phyloP scores from a whole-genome alignment of 2,329 filamentous ascomycete genomes.

The Didymella pomorum region DNA sequence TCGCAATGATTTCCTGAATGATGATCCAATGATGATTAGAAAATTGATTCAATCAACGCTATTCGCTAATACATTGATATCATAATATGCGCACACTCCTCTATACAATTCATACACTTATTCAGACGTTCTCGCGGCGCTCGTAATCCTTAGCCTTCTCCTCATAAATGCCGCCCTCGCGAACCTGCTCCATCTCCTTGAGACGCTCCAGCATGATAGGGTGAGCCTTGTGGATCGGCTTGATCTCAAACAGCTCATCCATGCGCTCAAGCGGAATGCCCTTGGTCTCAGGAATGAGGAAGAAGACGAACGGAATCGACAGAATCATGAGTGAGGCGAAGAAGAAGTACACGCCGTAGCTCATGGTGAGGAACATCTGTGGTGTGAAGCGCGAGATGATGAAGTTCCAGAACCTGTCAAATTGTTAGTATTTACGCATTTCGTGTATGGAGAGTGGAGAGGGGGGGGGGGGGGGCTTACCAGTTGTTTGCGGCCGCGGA shows the following conservation, averaged over 20 bases:
- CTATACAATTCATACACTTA: not conserved
- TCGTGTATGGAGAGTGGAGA: too few relatives aligned
- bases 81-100: too few relatives aligned
- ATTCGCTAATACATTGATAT: too few relatives aligned
- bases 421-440: too few relatives aligned
- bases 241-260: constrained; percentile 57
- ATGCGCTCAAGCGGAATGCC: constrained; percentile 56
- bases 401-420: constrained; percentile 68
- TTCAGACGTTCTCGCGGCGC: constrained; percentile 19
- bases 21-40: too few relatives aligned
- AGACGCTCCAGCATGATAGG: constrained; percentile 51
- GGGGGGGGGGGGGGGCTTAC: too few relatives aligned
- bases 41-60: too few relatives aligned
- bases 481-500: constrained; percentile 76
- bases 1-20: too few relatives aligned
- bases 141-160: constrained; percentile 21
- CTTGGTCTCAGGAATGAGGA: constrained; percentile 56
- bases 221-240: constrained; percentile 53
- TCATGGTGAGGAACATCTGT: constrained; percentile 64
- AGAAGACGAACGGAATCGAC: constrained; percentile 57
- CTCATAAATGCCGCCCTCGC: constrained; percentile 18
- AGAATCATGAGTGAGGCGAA: constrained; percentile 59
- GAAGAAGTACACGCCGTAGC: constrained; percentile 56
- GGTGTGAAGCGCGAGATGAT: constrained; percentile 72
- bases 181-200: constrained; percentile 45